Conservation (phyloP, 768 basidiomycete genomes). For the Lentinula edodes region DNA sequence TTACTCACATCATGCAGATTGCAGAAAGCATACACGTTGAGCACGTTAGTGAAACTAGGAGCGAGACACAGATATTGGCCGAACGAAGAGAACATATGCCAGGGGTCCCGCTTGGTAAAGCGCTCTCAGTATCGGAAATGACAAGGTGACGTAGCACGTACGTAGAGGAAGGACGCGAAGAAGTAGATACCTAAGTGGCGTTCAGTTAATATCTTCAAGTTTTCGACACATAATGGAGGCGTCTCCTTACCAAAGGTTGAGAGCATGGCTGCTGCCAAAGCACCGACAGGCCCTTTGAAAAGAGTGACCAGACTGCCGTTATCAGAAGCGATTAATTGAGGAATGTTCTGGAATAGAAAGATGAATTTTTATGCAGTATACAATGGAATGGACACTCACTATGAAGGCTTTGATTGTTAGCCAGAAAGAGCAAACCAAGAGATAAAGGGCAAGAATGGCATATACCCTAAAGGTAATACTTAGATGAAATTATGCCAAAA, state of each 20-base stretch:
- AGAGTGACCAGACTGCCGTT: slow-evolving; percentile 57
- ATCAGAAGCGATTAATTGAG: slow-evolving; percentile 35
- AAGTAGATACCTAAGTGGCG: slow-evolving; percentile 63
- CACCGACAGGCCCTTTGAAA: slow-evolving; percentile 72
- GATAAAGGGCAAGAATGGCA: slow-evolving; percentile 76
- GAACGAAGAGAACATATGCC: slow-evolving; percentile 97
- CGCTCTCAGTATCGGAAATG: slow-evolving; percentile 5
- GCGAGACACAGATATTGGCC: slow-evolving; percentile 87
- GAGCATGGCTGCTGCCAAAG: slow-evolving; percentile 80
- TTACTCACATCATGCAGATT: slow-evolving; percentile 80
- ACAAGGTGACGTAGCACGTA: slow-evolving; percentile 31
- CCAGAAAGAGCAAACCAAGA: slow-evolving; percentile 83
- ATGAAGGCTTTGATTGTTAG: slow-evolving; percentile 76
- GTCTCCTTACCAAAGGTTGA: slow-evolving; percentile 70
- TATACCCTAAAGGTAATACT: slow-evolving; percentile 55
- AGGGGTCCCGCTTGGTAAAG: slow-evolving; percentile 73
- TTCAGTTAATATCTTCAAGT: slow-evolving; percentile 6
- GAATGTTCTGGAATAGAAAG: slow-evolving; percentile 39
- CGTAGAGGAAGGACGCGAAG: slow-evolving; percentile 78
- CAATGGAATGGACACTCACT: slow-evolving; percentile 31
- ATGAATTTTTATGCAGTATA: not conserved
- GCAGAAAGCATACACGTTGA: slow-evolving; percentile 97
- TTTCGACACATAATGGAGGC: not conserved
- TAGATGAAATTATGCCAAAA: not conserved
- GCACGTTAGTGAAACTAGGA: slow-evolving; percentile 89